Evolutionary conservation across 495 filamentous ascomycete genomes (phyloP).

Genomic region (Bacidia gigantensis): DNA sequence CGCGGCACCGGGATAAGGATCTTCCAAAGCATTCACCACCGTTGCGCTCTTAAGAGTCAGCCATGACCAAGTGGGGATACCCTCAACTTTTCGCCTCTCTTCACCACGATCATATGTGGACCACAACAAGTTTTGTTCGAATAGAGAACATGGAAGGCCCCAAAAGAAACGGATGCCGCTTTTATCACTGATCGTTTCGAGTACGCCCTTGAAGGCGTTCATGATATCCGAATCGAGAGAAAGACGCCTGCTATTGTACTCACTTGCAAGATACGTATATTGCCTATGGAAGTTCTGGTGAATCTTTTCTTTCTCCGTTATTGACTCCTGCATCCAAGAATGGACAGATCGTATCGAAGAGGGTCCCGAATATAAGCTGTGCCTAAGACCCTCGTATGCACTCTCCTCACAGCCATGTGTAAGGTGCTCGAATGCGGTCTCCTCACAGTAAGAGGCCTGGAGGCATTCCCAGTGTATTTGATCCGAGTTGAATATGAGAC

Average conservation of each 20-base stretch:
- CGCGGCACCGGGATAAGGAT: not conserved
- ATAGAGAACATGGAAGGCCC: not conserved
- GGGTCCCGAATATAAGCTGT: not conserved
- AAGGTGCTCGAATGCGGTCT: not conserved
- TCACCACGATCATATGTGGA: not conserved
- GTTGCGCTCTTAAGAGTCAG: not conserved
- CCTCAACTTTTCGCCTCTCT: not conserved
- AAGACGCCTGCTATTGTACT: slow-evolving; percentile 1
- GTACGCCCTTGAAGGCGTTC: slow-evolving; percentile 1
- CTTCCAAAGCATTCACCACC: not conserved
- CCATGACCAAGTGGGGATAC: not conserved
- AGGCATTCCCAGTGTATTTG: slow-evolving; percentile 6
- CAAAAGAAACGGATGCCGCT: not conserved
- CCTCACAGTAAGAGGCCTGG: slow-evolving; percentile 1
- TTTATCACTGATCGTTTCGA: not conserved
- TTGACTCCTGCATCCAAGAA: not conserved
- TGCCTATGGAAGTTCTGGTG: not conserved
- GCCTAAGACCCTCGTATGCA: not conserved
- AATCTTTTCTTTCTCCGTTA: not conserved
- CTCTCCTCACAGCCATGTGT: not conserved
- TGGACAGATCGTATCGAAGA: not conserved
- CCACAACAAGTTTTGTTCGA: not conserved
- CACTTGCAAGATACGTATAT: slow-evolving; percentile 1
- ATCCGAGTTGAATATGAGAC: slow-evolving; percentile 4
- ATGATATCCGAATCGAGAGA: not conserved